Evolutionary conservation across 2,329 filamentous ascomycete genomes (phyloP).

Genomic region (Thelonectria olida): DNA sequence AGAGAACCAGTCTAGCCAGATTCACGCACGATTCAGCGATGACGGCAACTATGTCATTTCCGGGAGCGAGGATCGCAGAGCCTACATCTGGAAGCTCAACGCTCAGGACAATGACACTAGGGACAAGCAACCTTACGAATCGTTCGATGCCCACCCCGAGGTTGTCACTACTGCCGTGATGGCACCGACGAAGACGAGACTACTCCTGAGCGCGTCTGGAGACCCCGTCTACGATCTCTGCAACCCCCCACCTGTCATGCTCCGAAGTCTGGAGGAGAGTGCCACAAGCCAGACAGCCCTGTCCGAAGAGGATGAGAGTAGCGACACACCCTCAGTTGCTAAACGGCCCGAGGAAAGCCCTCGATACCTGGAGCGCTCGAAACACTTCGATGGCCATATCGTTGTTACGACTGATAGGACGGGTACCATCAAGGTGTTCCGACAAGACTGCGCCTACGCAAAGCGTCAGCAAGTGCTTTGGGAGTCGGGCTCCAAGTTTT

Average conservation of each 20-base stretch:
- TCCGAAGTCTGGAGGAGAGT: slow-evolving; percentile 77
- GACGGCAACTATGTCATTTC: slow-evolving; percentile 88
- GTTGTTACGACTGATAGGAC: slow-evolving; percentile 90
- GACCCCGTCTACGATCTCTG: slow-evolving; percentile 97
- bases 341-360: slow-evolving; percentile 74
- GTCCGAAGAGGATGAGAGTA: slow-evolving; percentile 47
- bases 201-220: slow-evolving; percentile 80
- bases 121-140: slow-evolving; percentile 85
- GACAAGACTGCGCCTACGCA: slow-evolving; percentile 88
- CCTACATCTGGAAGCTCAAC: slow-evolving; percentile 82
- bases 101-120: slow-evolving; percentile 68
- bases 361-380: slow-evolving; percentile 78
- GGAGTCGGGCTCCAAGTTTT: slow-evolving; percentile 82
- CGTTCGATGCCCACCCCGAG: slow-evolving; percentile 88
- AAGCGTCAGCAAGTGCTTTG: slow-evolving; percentile 82
- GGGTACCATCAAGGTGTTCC: slow-evolving; percentile 91
- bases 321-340: slow-evolving; percentile 41
- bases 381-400: slow-evolving; percentile 85
- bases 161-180: slow-evolving; percentile 91
- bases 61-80: slow-evolving; percentile 89
- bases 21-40: slow-evolving; percentile 88
- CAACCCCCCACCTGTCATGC: slow-evolving; percentile 89
- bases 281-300: slow-evolving; percentile 53
- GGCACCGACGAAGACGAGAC: slow-evolving; percentile 80
- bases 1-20: slow-evolving; percentile 89